Evolutionary conservation across 2,329 filamentous ascomycete genomes (phyloP).

Genomic region (Xylaria sp.): DNA sequence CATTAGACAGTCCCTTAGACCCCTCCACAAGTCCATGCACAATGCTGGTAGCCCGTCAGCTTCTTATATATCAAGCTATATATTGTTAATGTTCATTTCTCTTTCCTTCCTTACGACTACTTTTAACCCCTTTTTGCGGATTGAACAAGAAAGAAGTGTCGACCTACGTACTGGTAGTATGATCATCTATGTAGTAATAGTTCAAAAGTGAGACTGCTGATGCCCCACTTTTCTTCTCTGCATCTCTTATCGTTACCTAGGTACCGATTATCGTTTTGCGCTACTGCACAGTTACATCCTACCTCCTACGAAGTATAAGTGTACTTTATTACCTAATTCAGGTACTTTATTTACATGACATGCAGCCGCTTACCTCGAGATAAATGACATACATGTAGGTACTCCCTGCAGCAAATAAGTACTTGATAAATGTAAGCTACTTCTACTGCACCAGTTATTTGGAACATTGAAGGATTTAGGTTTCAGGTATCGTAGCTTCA

Average conservation of each 20-base stretch:
- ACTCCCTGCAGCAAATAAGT: too few species aligned
- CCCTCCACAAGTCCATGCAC: constrained; percentile 9
- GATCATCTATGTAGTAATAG: not conserved
- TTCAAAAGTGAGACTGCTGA: not conserved
- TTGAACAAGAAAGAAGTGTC: too few species aligned
- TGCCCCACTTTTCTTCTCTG: not conserved
- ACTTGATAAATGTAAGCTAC: too few species aligned
- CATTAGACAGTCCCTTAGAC: not conserved
- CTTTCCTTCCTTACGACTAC: too few species aligned
- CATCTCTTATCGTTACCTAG: constrained; percentile 5
- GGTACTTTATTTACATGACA: too few species aligned
- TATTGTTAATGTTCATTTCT: not conserved
- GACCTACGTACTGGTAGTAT: too few species aligned
- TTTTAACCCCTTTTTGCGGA: too few species aligned
- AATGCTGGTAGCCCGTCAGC: not conserved
- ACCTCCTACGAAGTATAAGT: not conserved
- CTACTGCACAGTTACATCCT: not conserved
- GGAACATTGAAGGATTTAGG: too few species aligned
- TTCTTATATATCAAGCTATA: not conserved
- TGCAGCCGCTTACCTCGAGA: too few species aligned
- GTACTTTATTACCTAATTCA: not conserved
- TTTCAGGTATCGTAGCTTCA: not conserved
- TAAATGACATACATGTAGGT: too few species aligned
- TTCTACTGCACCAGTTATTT: too few species aligned
- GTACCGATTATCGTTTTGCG: not conserved